phyloP scores from a whole-genome alignment of 441 rosid genomes.

The Populus hybrid region DNA sequence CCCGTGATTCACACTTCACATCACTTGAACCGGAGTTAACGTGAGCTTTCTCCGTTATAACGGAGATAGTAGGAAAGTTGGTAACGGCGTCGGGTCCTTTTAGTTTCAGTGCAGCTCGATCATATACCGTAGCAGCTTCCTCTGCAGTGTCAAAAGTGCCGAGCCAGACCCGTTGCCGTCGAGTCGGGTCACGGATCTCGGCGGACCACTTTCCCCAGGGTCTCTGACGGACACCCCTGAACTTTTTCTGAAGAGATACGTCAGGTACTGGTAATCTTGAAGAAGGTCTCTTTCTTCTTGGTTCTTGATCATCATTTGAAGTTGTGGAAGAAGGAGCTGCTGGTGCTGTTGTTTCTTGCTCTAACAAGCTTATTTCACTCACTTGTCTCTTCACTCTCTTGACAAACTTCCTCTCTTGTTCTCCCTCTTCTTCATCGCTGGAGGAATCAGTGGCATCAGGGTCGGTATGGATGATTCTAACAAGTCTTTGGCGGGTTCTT shows the following conservation, averaged over 20 bases:
- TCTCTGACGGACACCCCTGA: conserved; percentile 40
- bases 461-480: conserved; percentile 41
- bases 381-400: conserved; percentile 25
- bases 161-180: conserved; percentile 38
- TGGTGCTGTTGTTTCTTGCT: not conserved
- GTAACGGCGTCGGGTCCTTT: conserved; percentile 23
- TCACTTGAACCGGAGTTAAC: not conserved
- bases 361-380: conserved; percentile 21
- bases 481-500: not conserved
- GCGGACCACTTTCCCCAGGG: conserved; percentile 55
- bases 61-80: conserved; percentile 31
- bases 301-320: not conserved
- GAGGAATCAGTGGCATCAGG: conserved; percentile 64
- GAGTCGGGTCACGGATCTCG: conserved; percentile 44
- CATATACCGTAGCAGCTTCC: conserved; percentile 45
- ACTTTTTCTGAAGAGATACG: conserved; percentile 28
- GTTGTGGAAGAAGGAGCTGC: not conserved
- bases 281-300: conserved; percentile 1
- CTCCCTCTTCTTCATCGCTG: conserved; percentile 37
- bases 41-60: not conserved
- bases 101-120: conserved; percentile 36
- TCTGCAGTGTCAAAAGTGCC: conserved; percentile 46
- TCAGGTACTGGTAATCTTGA: not conserved
- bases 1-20: not conserved
- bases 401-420: not conserved